phyloP scores from a whole-genome alignment of 805 yeast species.

The Candida railenensis region DNA sequence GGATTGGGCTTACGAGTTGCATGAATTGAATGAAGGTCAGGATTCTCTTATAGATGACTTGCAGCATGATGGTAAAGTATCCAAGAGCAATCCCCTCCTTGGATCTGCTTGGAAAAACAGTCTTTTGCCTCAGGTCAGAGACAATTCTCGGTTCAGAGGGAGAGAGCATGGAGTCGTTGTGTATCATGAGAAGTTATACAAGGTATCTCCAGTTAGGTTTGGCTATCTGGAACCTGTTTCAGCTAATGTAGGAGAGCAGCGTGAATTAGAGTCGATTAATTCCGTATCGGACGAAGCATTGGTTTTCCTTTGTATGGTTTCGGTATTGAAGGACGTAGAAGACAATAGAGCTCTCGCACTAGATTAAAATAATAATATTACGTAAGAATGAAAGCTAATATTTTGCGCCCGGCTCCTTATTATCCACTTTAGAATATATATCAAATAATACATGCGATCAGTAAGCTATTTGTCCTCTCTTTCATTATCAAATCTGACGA shows the following conservation, averaged over 20 bases:
- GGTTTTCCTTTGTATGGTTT: neutral
- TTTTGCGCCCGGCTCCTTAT: too few relatives aligned
- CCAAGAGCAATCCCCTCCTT: slow-evolving; percentile 3
- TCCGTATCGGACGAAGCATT: neutral
- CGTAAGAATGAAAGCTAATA: neutral
- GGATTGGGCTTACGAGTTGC: neutral
- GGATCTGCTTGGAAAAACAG: slow-evolving; percentile 1
- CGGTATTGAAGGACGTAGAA: neutral
- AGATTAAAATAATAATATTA: too few relatives aligned
- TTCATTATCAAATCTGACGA: too few relatives aligned
- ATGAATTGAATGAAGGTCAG: neutral
- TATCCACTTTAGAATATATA: too few relatives aligned
- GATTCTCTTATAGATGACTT: neutral
- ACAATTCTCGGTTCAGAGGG: neutral
- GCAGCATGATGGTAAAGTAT: neutral
- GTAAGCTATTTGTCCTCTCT: too few relatives aligned
- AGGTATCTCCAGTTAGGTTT: neutral
- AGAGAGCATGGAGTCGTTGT: neutral
- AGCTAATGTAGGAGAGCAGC: neutral
- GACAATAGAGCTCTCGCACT: neutral
- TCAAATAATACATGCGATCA: too few relatives aligned
- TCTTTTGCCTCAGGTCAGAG: neutral
- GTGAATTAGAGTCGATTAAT: neutral
- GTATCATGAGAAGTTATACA: neutral
- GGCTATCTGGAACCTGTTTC: neutral